Evolutionary conservation across 2,329 filamentous ascomycete genomes (phyloP).

Genomic region (Ceratocystis huliohia): DNA sequence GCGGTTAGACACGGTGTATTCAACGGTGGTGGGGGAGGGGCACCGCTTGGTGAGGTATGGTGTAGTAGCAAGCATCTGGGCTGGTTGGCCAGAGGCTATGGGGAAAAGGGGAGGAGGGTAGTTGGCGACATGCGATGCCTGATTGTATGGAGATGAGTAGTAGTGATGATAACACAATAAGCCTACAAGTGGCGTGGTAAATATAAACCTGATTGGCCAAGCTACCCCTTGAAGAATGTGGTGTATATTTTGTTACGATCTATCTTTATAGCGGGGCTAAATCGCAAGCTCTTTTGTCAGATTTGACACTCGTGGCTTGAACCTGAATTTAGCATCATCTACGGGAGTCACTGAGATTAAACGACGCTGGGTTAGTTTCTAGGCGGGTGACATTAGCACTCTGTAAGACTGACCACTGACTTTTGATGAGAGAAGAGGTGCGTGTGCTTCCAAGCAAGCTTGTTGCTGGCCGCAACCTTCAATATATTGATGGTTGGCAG

Average conservation of each 20-base stretch:
- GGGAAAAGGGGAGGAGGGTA: not conserved
- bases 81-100: not conserved
- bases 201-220: not conserved
- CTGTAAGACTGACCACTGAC: no score
- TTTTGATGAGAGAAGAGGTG: no score
- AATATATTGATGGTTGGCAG: no score
- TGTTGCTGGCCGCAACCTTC: no score
- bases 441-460: no score
- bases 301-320: no score
- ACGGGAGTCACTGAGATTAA: no score
- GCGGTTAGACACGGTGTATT: conserved; percentile 80
- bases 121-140: not conserved
- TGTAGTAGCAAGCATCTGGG: conserved; percentile 47
- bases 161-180: not conserved
- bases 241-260: not conserved
- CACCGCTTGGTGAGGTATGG: conserved; percentile 50
- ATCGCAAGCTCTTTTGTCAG: not conserved
- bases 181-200: not conserved
- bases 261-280: not conserved
- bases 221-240: not conserved
- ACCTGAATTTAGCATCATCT: no score
- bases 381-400: no score
- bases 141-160: not conserved
- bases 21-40: conserved; percentile 77
- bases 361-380: no score